A percentile compares a stretch with the other conserved stretches of the same genome.
These are phyloP conservation scores for Ogataea pilisensis DNA, from an alignment of 805 yeast species.

Conservation along the genomic window DNA sequence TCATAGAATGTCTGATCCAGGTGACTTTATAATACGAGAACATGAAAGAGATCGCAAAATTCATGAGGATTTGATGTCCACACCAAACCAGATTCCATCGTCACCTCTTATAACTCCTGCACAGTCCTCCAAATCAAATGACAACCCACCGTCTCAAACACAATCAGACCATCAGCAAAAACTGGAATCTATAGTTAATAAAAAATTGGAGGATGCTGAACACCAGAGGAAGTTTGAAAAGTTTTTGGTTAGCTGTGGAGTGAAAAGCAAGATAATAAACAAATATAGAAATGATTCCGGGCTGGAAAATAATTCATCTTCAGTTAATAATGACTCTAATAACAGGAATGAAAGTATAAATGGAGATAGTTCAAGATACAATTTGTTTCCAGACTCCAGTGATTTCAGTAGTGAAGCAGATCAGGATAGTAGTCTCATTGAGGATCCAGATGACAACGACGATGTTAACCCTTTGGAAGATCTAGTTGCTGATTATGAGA, in stretches of 20 bases:
- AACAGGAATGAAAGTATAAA: background rate
- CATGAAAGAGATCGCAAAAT: slow-evolving; percentile 27
- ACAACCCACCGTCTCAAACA: slow-evolving; percentile 45
- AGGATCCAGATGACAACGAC: slow-evolving; percentile 1
- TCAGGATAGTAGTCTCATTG: slow-evolving; percentile 3
- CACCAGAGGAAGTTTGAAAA: slow-evolving; percentile 26
- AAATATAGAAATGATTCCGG: background rate
- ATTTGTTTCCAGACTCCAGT: slow-evolving; percentile 19
- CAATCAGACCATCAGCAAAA: background rate
- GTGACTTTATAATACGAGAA: slow-evolving; percentile 7
- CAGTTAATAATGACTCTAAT: background rate
- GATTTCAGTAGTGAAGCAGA: slow-evolving; percentile 10
- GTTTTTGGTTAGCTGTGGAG: slow-evolving; percentile 21
- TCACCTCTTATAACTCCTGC: slow-evolving; percentile 52
- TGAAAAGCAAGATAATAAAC: slow-evolving; percentile 13
- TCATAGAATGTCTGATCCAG: slow-evolving; percentile 1
- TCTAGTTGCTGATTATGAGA: slow-evolving; percentile 6
- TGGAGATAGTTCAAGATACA: slow-evolving; percentile 15
- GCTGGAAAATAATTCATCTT: background rate
- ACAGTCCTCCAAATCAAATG: slow-evolving; percentile 52
- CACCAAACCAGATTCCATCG: slow-evolving; percentile 48
- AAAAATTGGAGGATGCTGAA: slow-evolving; percentile 21
- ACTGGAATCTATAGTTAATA: slow-evolving; percentile 1
- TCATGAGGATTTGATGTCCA: slow-evolving; percentile 37
- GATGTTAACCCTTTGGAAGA: slow-evolving; percentile 9